These are phyloP conservation scores for Phalaenopsis equestris DNA, from an alignment of 106 monocot species.

Conservation along the genomic window DNA sequence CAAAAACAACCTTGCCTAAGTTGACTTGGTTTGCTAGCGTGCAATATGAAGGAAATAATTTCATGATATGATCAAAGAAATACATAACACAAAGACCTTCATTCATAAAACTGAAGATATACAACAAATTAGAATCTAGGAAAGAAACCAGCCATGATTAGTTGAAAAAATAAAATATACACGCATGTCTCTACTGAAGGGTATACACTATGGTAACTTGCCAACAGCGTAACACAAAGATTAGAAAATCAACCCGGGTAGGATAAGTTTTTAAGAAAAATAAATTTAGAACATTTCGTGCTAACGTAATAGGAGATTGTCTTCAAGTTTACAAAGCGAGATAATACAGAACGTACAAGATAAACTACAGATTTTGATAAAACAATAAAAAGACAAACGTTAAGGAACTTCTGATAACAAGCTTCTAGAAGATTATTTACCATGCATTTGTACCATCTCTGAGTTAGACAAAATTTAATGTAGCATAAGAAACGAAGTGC, in stretches of 20 bases:
- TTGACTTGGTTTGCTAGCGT: background rate
- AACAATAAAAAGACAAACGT: no score
- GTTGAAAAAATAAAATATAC: background rate
- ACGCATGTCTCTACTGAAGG: background rate
- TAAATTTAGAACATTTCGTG: background rate
- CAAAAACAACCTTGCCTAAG: background rate
- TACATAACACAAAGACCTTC: background rate
- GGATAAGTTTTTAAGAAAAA: background rate
- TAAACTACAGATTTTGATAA: no score
- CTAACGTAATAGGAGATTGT: background rate
- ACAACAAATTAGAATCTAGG: background rate
- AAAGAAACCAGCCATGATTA: background rate
- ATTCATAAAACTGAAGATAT: background rate
- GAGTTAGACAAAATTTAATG: background rate
- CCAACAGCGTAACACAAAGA: background rate
- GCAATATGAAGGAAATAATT: background rate
- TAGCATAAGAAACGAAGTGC: no score
- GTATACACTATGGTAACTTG: background rate
- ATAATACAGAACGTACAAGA: background rate
- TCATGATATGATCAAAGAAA: background rate
- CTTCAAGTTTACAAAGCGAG: background rate
- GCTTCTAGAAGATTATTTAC: background rate
- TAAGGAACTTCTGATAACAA: background rate
- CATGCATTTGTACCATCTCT: background rate
- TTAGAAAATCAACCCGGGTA: background rate